Percentiles rank a stretch among this genome's conserved stretches.
phyloP scores from a whole-genome alignment of 352 stramenopile species.

The Phytophthora crassamura region DNA sequence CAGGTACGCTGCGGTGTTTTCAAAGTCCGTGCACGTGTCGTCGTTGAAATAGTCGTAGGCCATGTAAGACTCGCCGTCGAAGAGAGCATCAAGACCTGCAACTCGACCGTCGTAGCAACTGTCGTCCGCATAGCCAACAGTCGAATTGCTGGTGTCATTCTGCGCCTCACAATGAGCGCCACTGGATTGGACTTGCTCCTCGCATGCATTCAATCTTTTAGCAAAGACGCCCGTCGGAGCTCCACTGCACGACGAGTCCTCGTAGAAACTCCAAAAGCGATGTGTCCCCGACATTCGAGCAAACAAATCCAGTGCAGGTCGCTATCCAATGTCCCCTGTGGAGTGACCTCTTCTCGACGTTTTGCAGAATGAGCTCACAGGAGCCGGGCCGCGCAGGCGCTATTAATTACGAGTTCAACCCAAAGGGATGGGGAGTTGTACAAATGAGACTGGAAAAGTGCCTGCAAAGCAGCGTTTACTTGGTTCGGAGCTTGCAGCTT shows the following conservation, averaged over 20 bases:
- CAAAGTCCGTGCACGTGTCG: neutral
- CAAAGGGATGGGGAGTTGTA: too few relatives aligned
- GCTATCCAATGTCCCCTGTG: too few relatives aligned
- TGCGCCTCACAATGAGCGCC: neutral
- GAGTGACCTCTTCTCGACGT: too few relatives aligned
- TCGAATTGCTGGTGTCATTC: too few relatives aligned
- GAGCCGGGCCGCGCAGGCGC: too few relatives aligned
- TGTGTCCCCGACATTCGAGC: neutral
- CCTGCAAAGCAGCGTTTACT: too few relatives aligned
- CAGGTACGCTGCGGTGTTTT: neutral
- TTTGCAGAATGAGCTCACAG: too few relatives aligned
- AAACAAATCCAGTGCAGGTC: too few relatives aligned
- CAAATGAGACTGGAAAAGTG: too few relatives aligned
- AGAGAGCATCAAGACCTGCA: neutral
- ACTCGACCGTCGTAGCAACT: neutral
- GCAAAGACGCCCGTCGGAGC: constrained; percentile 8
- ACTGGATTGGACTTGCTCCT: neutral
- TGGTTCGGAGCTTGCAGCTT: too few relatives aligned
- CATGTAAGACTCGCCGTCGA: neutral
- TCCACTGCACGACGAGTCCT: constrained; percentile 6
- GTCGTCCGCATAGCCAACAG: neutral
- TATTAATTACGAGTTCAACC: too few relatives aligned
- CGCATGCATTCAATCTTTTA: neutral
- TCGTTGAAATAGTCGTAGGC: neutral
- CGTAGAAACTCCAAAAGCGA: constrained; percentile 21